Percentiles rank a stretch among this genome's conserved stretches.
phyloP scores from a whole-genome alignment of 1,284 basidiomycete genomes.

The Entoloma clypeatum region DNA sequence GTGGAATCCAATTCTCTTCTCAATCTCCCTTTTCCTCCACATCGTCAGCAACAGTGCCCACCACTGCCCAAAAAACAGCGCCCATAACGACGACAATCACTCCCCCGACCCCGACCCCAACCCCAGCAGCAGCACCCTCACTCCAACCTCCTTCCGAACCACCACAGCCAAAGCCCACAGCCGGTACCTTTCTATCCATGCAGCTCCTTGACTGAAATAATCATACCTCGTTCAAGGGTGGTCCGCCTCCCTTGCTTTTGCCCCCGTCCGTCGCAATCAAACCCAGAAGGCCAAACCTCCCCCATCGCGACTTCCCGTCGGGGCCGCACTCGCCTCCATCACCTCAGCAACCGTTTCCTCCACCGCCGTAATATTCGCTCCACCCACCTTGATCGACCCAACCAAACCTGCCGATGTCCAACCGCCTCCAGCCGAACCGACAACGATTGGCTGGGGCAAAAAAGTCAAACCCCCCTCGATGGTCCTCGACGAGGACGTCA shows the following conservation, averaged over 20 bases:
- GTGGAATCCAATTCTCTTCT: constrained; percentile 76
- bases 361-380: constrained; percentile 70
- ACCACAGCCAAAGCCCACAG: constrained; percentile 59
- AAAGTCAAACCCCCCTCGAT: constrained; percentile 87
- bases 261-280: constrained; percentile 62
- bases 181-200: constrained; percentile 61
- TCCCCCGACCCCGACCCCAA: constrained; percentile 17
- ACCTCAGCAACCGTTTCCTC: constrained; percentile 47
- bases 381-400: constrained; percentile 54
- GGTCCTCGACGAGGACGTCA: constrained; percentile 82
- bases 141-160: constrained; percentile 20
- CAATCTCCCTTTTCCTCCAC: constrained; percentile 49
- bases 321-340: constrained; percentile 47
- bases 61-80: constrained; percentile 14
- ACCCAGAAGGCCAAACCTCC: constrained; percentile 51
- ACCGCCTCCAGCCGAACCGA: constrained; percentile 22
- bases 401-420: constrained; percentile 26
- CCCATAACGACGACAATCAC: constrained; percentile 14
- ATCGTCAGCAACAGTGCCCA: constrained; percentile 22
- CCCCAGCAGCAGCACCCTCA: constrained; percentile 15
- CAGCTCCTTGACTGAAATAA: constrained; percentile 45
- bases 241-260: constrained; percentile 85
- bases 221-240: constrained; percentile 53
- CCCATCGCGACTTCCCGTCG: constrained; percentile 54
- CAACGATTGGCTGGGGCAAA: constrained; percentile 82